These are phyloP conservation scores for Phytophthora meadii DNA, from an alignment of 352 stramenopile species.

Conservation along the genomic window DNA sequence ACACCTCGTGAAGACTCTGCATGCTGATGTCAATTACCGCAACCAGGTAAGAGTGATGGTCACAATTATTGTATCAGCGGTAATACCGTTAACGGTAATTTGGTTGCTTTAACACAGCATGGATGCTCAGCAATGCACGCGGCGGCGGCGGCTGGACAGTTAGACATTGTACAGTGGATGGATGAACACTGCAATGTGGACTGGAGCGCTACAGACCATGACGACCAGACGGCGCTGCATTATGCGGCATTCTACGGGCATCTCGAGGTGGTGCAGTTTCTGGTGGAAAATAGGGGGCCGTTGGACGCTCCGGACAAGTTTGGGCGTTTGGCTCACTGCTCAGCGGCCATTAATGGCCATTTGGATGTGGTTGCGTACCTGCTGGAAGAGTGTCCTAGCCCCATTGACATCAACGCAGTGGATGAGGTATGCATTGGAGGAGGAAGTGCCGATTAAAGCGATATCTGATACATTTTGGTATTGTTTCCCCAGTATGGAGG, in stretches of 20 bases:
- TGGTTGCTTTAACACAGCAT: conserved; percentile 49
- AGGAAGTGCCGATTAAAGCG: not conserved
- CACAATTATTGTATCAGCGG: not conserved
- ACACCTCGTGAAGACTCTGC: conserved; percentile 76
- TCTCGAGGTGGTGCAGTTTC: conserved; percentile 84
- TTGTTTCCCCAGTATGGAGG: conserved; percentile 66
- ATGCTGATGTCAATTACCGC: conserved; percentile 87
- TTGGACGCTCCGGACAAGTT: conserved; percentile 88
- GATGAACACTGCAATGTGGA: conserved; percentile 65
- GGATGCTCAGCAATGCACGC: conserved; percentile 83
- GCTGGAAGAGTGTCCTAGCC: conserved; percentile 78
- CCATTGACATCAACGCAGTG: conserved; percentile 90
- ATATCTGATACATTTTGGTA: not conserved
- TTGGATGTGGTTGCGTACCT: conserved; percentile 87
- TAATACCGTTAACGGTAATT: conserved; percentile 13
- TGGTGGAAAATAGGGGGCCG: conserved; percentile 84
- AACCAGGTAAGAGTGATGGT: conserved; percentile 63
- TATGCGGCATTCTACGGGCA: conserved; percentile 90
- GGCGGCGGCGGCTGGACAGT: conserved; percentile 76
- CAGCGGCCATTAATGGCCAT: conserved; percentile 86
- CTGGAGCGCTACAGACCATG: conserved; percentile 70
- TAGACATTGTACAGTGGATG: conserved; percentile 87
- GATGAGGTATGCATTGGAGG: conserved; percentile 61
- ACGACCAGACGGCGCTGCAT: conserved; percentile 85
- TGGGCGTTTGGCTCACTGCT: conserved; percentile 81